These are phyloP conservation scores for Leccinum truebloodii DNA, from an alignment of 768 basidiomycete genomes.

Conservation along the genomic window DNA sequence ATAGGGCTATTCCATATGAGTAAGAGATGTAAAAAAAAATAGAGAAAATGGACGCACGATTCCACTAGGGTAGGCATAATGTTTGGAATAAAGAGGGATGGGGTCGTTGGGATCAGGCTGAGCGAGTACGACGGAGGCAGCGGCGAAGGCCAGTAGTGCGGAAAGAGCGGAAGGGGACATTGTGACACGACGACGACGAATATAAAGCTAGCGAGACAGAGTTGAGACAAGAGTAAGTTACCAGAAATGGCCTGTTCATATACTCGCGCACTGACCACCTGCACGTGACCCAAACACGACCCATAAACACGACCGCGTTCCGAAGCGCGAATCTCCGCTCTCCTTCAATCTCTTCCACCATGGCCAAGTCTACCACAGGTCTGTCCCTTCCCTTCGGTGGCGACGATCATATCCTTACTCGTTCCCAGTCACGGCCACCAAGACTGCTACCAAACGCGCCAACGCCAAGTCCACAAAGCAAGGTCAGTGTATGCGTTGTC, in stretches of 20 bases:
- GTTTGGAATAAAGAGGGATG: conserved; percentile 48
- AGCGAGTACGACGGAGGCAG: conserved; percentile 34
- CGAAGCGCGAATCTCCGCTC: conserved; percentile 1
- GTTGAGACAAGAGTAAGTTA: too few species aligned
- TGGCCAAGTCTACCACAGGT: conserved; percentile 58
- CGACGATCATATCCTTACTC: conserved; percentile 4
- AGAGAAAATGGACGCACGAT: conserved; percentile 37
- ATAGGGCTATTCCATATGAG: conserved; percentile 41
- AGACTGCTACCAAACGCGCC: conserved; percentile 56
- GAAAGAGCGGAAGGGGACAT: conserved; percentile 47
- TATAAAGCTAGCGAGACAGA: neutral
- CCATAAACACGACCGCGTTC: conserved; percentile 16
- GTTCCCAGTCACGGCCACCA: conserved; percentile 51
- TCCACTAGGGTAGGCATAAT: conserved; percentile 43
- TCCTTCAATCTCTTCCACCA: conserved; percentile 28
- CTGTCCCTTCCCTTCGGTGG: conserved; percentile 8
- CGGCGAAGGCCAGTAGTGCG: conserved; percentile 34
- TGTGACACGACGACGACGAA: neutral
- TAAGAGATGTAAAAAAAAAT: neutral
- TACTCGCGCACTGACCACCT: conserved; percentile 25
- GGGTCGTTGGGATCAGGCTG: conserved; percentile 42
- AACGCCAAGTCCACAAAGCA: conserved; percentile 45
- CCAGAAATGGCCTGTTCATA: conserved; percentile 11
- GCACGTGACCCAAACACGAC: conserved; percentile 34
- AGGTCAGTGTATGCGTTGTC: conserved; percentile 27